phyloP scores from a whole-genome alignment of 2,329 filamentous ascomycete genomes.

The Cercospora sp. region DNA sequence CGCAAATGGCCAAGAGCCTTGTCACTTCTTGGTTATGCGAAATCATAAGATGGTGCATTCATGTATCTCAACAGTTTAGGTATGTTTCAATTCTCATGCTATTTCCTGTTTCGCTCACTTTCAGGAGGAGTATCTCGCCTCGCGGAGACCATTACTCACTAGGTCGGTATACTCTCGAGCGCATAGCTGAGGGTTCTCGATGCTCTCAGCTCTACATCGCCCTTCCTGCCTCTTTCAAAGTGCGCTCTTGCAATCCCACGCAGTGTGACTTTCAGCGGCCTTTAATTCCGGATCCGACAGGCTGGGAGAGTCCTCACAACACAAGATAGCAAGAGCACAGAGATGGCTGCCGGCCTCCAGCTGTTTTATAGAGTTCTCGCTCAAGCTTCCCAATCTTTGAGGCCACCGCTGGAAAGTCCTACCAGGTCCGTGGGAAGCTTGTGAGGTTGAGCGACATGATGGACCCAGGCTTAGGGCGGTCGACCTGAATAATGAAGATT shows the following conservation, averaged over 20 bases:
- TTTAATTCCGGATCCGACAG: neutral
- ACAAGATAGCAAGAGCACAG: neutral
- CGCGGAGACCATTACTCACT: neutral
- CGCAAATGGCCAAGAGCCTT: neutral
- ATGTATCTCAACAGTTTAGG: neutral
- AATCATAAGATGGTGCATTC: neutral
- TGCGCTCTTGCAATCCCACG: neutral
- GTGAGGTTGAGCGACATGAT: neutral
- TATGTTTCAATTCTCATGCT: neutral
- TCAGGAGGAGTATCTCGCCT: neutral
- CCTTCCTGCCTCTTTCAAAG: neutral
- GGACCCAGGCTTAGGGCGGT: neutral
- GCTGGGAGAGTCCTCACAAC: neutral
- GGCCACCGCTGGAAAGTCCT: no score
- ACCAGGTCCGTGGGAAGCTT: neutral
- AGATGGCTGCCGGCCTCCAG: neutral
- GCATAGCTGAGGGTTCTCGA: neutral
- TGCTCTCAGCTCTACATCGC: neutral
- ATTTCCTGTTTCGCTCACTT: neutral
- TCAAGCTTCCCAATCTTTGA: neutral
- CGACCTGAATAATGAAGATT: neutral
- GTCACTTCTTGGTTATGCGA: neutral
- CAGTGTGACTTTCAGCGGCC: neutral
- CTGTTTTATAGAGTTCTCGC: no score
- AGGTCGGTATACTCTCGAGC: neutral